phyloP scores from a whole-genome alignment of 2,329 filamentous ascomycete species.

The Ascocoryne sarcoides region DNA sequence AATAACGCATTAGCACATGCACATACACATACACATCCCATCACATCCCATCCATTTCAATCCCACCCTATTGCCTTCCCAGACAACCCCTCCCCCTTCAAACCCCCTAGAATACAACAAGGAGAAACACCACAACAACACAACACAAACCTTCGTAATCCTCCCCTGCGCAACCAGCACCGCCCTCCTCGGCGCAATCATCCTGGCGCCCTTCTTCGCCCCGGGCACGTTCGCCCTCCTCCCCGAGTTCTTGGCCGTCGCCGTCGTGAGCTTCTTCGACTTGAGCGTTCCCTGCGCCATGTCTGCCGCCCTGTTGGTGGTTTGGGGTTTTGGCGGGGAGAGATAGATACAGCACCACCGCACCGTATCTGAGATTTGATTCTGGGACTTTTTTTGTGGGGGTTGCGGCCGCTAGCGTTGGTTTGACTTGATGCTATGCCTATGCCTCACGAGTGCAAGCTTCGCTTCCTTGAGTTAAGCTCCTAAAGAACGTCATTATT shows the following conservation, averaged over 20 bases:
- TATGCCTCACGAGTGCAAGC: background rate
- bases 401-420: background rate
- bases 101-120: background rate
- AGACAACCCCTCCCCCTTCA: background rate
- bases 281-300: slow-evolving; percentile 30
- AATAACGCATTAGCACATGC: too few relatives aligned
- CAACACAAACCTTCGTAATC: slow-evolving; percentile 46
- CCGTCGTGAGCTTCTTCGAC: slow-evolving; percentile 24
- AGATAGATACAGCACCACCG: too few relatives aligned
- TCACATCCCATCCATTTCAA: too few relatives aligned
- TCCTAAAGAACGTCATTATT: background rate
- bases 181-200: slow-evolving; percentile 59
- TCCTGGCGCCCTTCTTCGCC: slow-evolving; percentile 49
- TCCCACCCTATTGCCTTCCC: background rate
- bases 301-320: too few relatives aligned
- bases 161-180: slow-evolving; percentile 50
- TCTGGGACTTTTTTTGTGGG: too few relatives aligned
- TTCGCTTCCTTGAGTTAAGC: background rate
- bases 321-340: too few relatives aligned
- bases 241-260: slow-evolving; percentile 17
- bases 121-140: too few relatives aligned
- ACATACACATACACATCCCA: too few relatives aligned
- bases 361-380: too few relatives aligned
- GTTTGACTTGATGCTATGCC: background rate
- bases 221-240: slow-evolving; percentile 32